A percentile compares a stretch with the other conserved stretches of the same genome.
Conservation (phyloP, 2,329 filamentous ascomycete genomes). For the Gyromitra esculenta region DNA sequence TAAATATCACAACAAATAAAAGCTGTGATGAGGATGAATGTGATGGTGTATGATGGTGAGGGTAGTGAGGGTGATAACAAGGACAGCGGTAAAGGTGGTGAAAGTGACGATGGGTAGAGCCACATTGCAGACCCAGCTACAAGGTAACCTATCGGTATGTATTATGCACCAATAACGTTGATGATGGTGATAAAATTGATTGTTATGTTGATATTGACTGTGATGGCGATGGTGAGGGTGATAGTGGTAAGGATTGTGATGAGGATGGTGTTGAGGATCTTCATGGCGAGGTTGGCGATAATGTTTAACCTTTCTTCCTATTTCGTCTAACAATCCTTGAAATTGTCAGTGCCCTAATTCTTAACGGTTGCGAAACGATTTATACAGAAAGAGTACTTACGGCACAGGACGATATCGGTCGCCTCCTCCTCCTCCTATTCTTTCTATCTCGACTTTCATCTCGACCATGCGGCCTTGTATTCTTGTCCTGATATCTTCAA, state of each 20-base stretch:
- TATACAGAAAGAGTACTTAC: slow-evolving; percentile 32
- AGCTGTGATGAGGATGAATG: slow-evolving; percentile 15
- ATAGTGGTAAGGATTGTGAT: slow-evolving; percentile 43
- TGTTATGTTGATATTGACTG: slow-evolving; percentile 43
- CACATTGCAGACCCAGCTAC: slow-evolving; percentile 46
- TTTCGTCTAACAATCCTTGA: slow-evolving; percentile 47
- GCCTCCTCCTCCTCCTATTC: slow-evolving; percentile 49
- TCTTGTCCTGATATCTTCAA: slow-evolving; percentile 48
- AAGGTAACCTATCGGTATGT: slow-evolving; percentile 32
- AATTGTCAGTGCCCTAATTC: slow-evolving; percentile 32
- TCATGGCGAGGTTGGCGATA: slow-evolving; percentile 36
- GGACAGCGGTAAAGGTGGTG: background rate
- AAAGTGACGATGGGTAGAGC: background rate
- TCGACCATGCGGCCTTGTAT: slow-evolving; percentile 49
- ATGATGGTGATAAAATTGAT: slow-evolving; percentile 38
- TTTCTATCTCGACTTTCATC: slow-evolving; percentile 52
- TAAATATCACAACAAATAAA: slow-evolving; percentile 17
- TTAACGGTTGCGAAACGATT: background rate
- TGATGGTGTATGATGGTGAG: background rate
- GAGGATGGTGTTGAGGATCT: slow-evolving; percentile 36
- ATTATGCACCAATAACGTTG: slow-evolving; percentile 42
- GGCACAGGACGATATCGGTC: slow-evolving; percentile 46
- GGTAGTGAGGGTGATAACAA: background rate
- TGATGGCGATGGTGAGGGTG: slow-evolving; percentile 44
- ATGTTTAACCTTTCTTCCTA: slow-evolving; percentile 48